These are phyloP conservation scores for Sporothrix phasma DNA, from an alignment of 2,329 filamentous ascomycete species.

Conservation along the genomic window DNA sequence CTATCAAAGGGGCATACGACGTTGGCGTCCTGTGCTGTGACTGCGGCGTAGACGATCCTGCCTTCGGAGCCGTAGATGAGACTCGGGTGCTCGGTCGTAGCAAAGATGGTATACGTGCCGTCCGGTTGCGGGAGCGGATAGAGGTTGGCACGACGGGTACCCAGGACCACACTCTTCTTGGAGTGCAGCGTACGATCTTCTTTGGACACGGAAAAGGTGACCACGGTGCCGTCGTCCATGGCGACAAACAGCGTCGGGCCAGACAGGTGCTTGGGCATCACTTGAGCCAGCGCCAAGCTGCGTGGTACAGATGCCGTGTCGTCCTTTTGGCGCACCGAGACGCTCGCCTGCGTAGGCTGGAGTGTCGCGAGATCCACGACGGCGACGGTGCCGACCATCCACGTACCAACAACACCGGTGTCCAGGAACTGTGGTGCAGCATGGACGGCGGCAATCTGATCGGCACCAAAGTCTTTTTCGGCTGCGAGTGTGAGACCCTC, in stretches of 20 bases:
- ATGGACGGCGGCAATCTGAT: slow-evolving; percentile 79
- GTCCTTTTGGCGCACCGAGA: slow-evolving; percentile 47
- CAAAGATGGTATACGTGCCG: slow-evolving; percentile 71
- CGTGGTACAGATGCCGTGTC: slow-evolving; percentile 72
- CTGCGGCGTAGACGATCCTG: slow-evolving; percentile 82
- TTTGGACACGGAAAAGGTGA: slow-evolving; percentile 66
- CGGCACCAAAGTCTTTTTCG: slow-evolving; percentile 52
- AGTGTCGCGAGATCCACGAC: slow-evolving; percentile 61
- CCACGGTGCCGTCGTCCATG: slow-evolving; percentile 84
- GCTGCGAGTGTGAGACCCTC: slow-evolving; percentile 47
- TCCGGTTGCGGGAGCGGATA: slow-evolving; percentile 62
- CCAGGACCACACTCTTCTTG: slow-evolving; percentile 73
- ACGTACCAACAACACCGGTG: slow-evolving; percentile 76
- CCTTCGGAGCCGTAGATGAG: slow-evolving; percentile 86
- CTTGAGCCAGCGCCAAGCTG: slow-evolving; percentile 67
- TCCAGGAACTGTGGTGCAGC: slow-evolving; percentile 53
- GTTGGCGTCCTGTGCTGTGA: slow-evolving; percentile 78
- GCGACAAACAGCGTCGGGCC: slow-evolving; percentile 75
- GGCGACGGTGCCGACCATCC: slow-evolving; percentile 70
- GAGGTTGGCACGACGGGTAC: slow-evolving; percentile 74
- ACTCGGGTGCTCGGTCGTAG: slow-evolving; percentile 87
- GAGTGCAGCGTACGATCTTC: slow-evolving; percentile 53
- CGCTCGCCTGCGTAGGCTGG: slow-evolving; percentile 49
- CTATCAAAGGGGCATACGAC: slow-evolving; percentile 76
- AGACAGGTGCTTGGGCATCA: slow-evolving; percentile 50